Conservation (phyloP, 2,329 filamentous ascomycete species). For the Alternaria sp. region DNA sequence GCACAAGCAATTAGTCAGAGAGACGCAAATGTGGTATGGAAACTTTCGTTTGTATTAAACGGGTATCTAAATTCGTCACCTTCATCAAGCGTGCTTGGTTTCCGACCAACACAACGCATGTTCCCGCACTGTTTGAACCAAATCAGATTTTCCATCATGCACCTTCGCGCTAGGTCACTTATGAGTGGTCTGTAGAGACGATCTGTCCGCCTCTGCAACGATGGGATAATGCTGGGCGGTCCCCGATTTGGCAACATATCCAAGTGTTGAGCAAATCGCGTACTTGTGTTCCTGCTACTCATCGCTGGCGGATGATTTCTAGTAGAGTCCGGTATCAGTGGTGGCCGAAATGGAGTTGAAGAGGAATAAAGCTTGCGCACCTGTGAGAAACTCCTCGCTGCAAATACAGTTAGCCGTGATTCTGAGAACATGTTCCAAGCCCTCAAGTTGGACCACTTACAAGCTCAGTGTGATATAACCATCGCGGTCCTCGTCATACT, state of each 20-base stretch:
- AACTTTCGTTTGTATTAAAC: slow-evolving; percentile 6
- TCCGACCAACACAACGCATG: background rate
- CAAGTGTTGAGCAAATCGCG: background rate
- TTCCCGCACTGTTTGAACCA: background rate
- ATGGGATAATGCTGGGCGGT: no score
- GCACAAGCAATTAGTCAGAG: background rate
- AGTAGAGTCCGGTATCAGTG: slow-evolving; percentile 62
- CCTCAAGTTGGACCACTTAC: slow-evolving; percentile 50
- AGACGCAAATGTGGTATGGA: background rate
- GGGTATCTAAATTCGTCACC: slow-evolving; percentile 22
- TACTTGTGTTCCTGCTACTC: slow-evolving; percentile 11
- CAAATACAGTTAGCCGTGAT: slow-evolving; percentile 14
- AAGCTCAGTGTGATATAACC: slow-evolving; percentile 74
- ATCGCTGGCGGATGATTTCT: slow-evolving; percentile 54
- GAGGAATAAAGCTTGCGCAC: slow-evolving; percentile 63
- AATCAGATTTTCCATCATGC: background rate
- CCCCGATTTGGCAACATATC: background rate
- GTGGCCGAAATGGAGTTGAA: slow-evolving; percentile 61
- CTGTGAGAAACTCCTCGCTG: slow-evolving; percentile 63
- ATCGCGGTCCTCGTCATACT: slow-evolving; percentile 96
- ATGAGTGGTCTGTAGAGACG: background rate
- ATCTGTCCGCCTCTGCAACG: background rate
- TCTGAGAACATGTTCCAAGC: background rate
- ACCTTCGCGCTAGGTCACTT: background rate
- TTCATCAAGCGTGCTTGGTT: slow-evolving; percentile 5